These are phyloP conservation scores for Backusella morwellensis DNA, from an alignment of 192 early-diverging fungal species.

Conservation along the genomic window DNA sequence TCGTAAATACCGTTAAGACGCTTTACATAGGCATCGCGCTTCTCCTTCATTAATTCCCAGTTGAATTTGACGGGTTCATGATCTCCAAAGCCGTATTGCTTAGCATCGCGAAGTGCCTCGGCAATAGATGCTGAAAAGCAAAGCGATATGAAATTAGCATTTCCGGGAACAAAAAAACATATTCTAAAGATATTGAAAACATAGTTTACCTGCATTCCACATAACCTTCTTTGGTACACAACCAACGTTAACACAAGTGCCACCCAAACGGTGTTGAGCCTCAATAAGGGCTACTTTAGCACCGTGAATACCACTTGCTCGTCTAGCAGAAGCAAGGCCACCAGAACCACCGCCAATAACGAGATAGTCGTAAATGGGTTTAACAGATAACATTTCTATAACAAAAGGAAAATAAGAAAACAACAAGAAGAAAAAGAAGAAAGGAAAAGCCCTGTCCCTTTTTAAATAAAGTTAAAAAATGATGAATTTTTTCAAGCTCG, in stretches of 20 bases:
- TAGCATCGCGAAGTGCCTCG: slow-evolving; percentile 87
- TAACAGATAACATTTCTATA: background rate
- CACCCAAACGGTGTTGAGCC: slow-evolving; percentile 69
- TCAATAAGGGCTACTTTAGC: slow-evolving; percentile 92
- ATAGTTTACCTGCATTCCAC: slow-evolving; percentile 80
- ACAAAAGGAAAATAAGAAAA: background rate
- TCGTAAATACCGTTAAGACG: slow-evolving; percentile 98
- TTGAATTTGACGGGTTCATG: slow-evolving; percentile 55
- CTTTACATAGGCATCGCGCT: slow-evolving; percentile 95
- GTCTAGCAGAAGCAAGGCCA: slow-evolving; percentile 90
- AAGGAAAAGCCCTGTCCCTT: background rate
- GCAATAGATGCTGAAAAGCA: slow-evolving; percentile 66
- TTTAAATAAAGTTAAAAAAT: slow-evolving; percentile 1
- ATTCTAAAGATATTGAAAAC: background rate
- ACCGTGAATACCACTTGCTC: slow-evolving; percentile 83
- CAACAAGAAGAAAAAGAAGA: background rate
- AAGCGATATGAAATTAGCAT: background rate
- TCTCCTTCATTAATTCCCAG: slow-evolving; percentile 82
- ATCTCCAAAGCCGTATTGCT: slow-evolving; percentile 85
- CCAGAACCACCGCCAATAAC: slow-evolving; percentile 93
- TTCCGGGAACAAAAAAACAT: background rate
- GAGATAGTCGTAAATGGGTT: slow-evolving; percentile 80
- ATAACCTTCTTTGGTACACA: slow-evolving; percentile 93
- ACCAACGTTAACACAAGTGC: slow-evolving; percentile 95
- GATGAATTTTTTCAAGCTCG: background rate